Conservation (phyloP, 208 protist species). For the Trypanosoma lewisi region DNA sequence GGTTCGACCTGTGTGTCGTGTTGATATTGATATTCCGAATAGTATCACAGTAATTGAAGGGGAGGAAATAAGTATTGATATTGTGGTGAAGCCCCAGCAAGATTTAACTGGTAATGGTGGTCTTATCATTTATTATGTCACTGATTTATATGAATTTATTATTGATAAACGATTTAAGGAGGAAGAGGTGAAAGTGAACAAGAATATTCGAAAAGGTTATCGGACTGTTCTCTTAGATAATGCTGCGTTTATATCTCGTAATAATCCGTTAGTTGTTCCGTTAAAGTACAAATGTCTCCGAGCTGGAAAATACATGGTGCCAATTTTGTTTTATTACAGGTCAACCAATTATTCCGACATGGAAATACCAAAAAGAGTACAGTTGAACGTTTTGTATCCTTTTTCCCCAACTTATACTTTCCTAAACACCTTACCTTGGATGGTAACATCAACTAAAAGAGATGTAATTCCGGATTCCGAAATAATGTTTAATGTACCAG, state of each 20-base stretch:
- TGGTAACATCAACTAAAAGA: background rate
- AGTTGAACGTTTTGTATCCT: slow-evolving; percentile 22
- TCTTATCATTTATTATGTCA: slow-evolving; percentile 36
- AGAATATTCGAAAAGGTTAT: slow-evolving; percentile 15
- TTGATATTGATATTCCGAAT: slow-evolving; percentile 37
- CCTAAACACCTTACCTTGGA: slow-evolving; percentile 14
- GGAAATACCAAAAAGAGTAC: slow-evolving; percentile 20
- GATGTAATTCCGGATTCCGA: slow-evolving; percentile 1
- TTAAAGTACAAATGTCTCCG: slow-evolving; percentile 16
- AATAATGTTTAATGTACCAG: slow-evolving; percentile 10
- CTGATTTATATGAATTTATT: slow-evolving; percentile 23
- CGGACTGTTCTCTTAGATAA: slow-evolving; percentile 24
- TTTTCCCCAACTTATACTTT: slow-evolving; percentile 18
- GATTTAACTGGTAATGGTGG: slow-evolving; percentile 23
- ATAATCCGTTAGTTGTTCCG: slow-evolving; percentile 9
- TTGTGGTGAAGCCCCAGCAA: slow-evolving; percentile 31
- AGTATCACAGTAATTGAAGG: slow-evolving; percentile 51
- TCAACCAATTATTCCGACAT: slow-evolving; percentile 15
- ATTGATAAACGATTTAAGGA: slow-evolving; percentile 1
- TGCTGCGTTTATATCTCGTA: slow-evolving; percentile 30
- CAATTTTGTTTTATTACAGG: slow-evolving; percentile 22
- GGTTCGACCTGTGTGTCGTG: slow-evolving; percentile 26
- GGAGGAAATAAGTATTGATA: slow-evolving; percentile 37
- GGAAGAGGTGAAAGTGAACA: background rate
- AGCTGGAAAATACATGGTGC: slow-evolving; percentile 24